Conservation (phyloP, 2,329 filamentous ascomycete genomes). For the Dactylellina sp. region DNA sequence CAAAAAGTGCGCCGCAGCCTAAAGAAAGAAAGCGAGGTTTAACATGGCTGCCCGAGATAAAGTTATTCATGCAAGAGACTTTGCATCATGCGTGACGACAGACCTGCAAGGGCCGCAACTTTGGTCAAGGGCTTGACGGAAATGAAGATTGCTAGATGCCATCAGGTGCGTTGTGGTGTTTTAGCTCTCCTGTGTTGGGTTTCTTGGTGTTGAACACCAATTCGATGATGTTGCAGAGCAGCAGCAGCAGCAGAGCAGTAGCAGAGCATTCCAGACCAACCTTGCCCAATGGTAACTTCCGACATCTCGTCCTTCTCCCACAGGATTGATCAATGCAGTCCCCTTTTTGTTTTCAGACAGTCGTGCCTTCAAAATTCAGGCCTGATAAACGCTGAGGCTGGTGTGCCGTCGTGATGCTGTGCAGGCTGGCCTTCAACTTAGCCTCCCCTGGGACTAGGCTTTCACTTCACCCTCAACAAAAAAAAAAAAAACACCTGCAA, state of each 20-base stretch:
- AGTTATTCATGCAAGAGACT: slow-evolving; percentile 21
- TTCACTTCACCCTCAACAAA: slow-evolving; percentile 29
- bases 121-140: slow-evolving; percentile 60
- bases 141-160: slow-evolving; percentile 58
- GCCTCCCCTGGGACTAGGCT: slow-evolving; percentile 53
- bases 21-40: slow-evolving; percentile 35
- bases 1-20: slow-evolving; percentile 59
- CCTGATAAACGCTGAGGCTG: slow-evolving; percentile 54
- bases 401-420: slow-evolving; percentile 8
- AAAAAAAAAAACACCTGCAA: slow-evolving; percentile 35
- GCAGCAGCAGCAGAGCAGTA: too few relatives aligned
- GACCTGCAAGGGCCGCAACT: slow-evolving; percentile 58
- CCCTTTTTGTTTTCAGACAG: not conserved
- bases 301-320: slow-evolving; percentile 39
- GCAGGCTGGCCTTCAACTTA: slow-evolving; percentile 5
- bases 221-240: too few relatives aligned
- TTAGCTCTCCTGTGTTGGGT: slow-evolving; percentile 14
- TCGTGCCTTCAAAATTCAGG: slow-evolving; percentile 18
- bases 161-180: not conserved
- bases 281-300: slow-evolving; percentile 54
- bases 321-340: slow-evolving; percentile 7
- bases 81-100: slow-evolving; percentile 44
- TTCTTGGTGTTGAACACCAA: not conserved
- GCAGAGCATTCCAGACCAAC: slow-evolving; percentile 54
- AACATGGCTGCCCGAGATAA: slow-evolving; percentile 23